Evolutionary conservation across 2,329 filamentous ascomycete genomes (phyloP).

Genomic region (Onygenales sp.): DNA sequence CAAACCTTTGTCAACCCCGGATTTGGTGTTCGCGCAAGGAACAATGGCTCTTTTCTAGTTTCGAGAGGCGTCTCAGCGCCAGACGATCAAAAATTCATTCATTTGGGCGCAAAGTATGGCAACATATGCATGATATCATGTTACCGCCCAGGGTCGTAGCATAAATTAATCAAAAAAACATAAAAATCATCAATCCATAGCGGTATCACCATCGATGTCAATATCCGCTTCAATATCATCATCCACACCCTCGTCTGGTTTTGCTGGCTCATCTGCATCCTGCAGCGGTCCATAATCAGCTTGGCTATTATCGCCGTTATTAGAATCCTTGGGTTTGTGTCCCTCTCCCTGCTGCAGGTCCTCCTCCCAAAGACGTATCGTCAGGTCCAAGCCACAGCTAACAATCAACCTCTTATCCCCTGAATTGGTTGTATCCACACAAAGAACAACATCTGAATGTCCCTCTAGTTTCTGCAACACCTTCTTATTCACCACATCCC

Average conservation of each 20-base stretch:
- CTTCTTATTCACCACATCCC: conserved; percentile 83
- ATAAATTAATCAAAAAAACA: neutral
- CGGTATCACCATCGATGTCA: conserved; percentile 6
- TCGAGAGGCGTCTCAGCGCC: no score
- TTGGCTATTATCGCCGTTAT: conserved; percentile 2
- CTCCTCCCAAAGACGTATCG: conserved; percentile 53
- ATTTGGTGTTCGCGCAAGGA: no score
- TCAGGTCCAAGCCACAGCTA: conserved; percentile 54
- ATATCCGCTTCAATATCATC: neutral
- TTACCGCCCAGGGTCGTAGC: neutral
- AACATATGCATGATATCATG: neutral
- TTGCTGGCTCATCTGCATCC: neutral
- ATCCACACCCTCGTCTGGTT: neutral
- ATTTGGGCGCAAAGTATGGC: no score
- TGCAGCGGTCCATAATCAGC: neutral
- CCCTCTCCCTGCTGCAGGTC: conserved; percentile 14
- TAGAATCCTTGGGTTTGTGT: conserved; percentile 11
- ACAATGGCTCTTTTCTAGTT: no score
- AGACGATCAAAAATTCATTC: no score
- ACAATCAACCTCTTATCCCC: conserved; percentile 43
- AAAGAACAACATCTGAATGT: conserved; percentile 50
- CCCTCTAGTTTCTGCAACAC: conserved; percentile 59
- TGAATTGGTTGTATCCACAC: conserved; percentile 49
- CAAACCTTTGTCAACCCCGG: no score
- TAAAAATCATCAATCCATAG: conserved; percentile 5